Conservation (phyloP, 2,329 filamentous ascomycete genomes). For the Xylariales sp. region DNA sequence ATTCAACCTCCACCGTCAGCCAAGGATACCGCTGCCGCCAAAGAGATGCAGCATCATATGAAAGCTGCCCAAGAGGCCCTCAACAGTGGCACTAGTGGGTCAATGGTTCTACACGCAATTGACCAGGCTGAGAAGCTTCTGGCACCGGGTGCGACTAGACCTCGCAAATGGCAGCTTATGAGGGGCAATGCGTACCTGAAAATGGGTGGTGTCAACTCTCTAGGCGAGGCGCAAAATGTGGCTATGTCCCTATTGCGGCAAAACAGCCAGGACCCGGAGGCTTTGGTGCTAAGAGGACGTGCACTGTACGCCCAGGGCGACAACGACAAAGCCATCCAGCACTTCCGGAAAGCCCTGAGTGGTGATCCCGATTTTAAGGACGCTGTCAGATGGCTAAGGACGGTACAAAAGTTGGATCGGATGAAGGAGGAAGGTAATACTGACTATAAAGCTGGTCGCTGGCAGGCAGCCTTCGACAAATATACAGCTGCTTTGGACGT, state of each 20-base stretch:
- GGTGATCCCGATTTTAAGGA: conserved; percentile 93
- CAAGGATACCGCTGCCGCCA: conserved; percentile 86
- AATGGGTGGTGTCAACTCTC: conserved; percentile 88
- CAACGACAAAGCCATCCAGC: conserved; percentile 92
- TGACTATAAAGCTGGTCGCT: conserved; percentile 87
- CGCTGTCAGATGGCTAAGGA: conserved; percentile 87
- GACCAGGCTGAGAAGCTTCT: conserved; percentile 89
- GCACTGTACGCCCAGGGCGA: conserved; percentile 92
- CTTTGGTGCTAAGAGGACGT: conserved; percentile 86
- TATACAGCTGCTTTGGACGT: conserved; percentile 87
- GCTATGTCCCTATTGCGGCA: conserved; percentile 86
- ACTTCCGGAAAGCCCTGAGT: conserved; percentile 88
- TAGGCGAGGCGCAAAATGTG: conserved; percentile 92
- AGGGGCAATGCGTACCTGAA: conserved; percentile 91
- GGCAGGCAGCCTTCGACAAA: conserved; percentile 82
- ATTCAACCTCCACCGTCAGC: conserved; percentile 84
- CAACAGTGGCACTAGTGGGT: conserved; percentile 79
- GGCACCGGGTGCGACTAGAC: conserved; percentile 78
- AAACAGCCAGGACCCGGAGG: conserved; percentile 94
- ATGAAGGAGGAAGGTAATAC: conserved; percentile 95
- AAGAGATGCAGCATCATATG: conserved; percentile 86
- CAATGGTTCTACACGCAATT: conserved; percentile 91
- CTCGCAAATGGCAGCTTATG: conserved; percentile 94
- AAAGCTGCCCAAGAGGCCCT: conserved; percentile 82
- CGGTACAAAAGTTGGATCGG: conserved; percentile 90